Percentiles rank a stretch among this genome's conserved stretches.
Conservation (phyloP, 352 stramenopile genomes). For the Globisporangium cederbergense region DNA sequence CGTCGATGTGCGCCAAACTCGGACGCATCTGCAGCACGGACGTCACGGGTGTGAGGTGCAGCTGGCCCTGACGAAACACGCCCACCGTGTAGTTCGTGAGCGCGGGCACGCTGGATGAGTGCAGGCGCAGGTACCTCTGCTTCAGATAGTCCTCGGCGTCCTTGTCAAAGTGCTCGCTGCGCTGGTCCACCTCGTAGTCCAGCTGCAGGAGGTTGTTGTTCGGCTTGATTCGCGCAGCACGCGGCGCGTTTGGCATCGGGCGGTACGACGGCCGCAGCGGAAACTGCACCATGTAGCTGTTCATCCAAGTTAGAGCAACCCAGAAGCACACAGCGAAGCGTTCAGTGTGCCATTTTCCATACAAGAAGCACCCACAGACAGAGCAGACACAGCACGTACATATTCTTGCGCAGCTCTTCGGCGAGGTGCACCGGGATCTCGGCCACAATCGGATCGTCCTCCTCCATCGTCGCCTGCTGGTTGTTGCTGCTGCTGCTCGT, state of each 20-base stretch:
- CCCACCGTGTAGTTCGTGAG: constrained; percentile 79
- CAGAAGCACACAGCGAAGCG: background rate
- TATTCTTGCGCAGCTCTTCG: constrained; percentile 57
- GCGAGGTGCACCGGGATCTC: constrained; percentile 84
- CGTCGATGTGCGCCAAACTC: constrained; percentile 74
- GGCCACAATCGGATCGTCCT: constrained; percentile 75
- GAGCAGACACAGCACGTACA: constrained; percentile 31
- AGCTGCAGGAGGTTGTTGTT: constrained; percentile 74
- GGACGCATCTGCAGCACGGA: constrained; percentile 81
- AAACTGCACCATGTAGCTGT: constrained; percentile 76
- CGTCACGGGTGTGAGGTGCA: constrained; percentile 72
- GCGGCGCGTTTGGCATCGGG: constrained; percentile 58
- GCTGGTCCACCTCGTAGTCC: constrained; percentile 71
- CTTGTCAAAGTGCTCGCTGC: constrained; percentile 69
- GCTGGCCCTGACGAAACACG: constrained; percentile 75
- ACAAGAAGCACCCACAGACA: background rate
- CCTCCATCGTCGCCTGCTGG: constrained; percentile 19
- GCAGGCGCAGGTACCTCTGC: constrained; percentile 62
- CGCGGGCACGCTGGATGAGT: constrained; percentile 57
- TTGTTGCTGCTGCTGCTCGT: background rate
- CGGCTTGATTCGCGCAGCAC: constrained; percentile 64
- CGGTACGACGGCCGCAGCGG: constrained; percentile 76
- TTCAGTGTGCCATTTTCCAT: background rate
- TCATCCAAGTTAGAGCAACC: no score
- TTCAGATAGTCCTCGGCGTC: constrained; percentile 81